These are phyloP conservation scores for Oemleria cerasiformis DNA, from an alignment of 306 rosid species.

Conservation along the genomic window DNA sequence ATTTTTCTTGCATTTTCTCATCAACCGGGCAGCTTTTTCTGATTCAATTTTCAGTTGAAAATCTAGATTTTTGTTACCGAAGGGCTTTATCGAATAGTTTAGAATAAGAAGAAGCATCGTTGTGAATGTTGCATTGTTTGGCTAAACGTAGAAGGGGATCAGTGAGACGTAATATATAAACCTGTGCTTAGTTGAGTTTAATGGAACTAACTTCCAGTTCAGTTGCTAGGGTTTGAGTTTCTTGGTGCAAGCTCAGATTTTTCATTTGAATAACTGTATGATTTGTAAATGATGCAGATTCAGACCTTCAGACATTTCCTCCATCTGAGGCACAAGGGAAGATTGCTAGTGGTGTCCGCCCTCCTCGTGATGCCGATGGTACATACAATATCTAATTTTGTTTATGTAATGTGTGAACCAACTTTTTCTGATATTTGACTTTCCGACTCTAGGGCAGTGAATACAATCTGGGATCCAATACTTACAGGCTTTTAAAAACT, in stretches of 20 bases:
- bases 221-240: background rate
- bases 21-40: background rate
- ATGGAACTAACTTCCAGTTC: background rate
- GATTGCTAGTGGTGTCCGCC: constrained; percentile 64
- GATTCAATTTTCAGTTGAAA: background rate
- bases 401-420: background rate
- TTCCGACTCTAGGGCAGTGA: background rate
- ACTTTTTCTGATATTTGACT: background rate
- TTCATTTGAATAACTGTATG: constrained; percentile 8
- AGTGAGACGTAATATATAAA: background rate
- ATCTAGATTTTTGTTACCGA: background rate
- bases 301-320: constrained; percentile 92
- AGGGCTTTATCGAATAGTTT: background rate
- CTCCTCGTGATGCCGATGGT: constrained; percentile 96
- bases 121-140: background rate
- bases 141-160: background rate
- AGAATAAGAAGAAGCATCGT: background rate
- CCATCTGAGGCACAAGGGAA: constrained; percentile 79
- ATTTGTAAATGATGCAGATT: constrained; percentile 46
- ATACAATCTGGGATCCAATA: constrained; percentile 6
- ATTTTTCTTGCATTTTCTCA: background rate
- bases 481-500: background rate
- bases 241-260: background rate
- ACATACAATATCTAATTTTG: background rate
- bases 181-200: background rate